A percentile compares a stretch with the other conserved stretches of the same genome.
Evolutionary conservation across 306 rosid species (phyloP).

Genomic region (Cucumis cinereus): DNA sequence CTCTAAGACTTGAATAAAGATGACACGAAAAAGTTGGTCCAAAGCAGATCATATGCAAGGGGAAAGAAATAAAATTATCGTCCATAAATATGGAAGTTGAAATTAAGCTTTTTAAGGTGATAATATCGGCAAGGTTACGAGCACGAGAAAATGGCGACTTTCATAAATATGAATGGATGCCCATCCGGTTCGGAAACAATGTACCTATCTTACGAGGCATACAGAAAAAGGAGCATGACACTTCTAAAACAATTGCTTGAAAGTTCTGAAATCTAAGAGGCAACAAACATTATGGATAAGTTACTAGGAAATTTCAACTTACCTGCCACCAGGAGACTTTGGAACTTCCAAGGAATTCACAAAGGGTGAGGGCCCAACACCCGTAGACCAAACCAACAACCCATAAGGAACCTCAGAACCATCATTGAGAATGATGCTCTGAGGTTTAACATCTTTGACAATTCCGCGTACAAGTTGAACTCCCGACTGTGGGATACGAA

Average conservation of each 20-base stretch:
- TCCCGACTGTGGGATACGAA: slow-evolving; percentile 69
- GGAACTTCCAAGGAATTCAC: slow-evolving; percentile 48
- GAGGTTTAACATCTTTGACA: slow-evolving; percentile 72
- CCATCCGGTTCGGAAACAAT: neutral
- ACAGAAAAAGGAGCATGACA: neutral
- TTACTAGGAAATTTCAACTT: neutral
- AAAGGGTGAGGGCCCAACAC: slow-evolving; percentile 88
- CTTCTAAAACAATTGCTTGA: neutral
- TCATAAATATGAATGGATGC: neutral
- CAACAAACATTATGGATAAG: neutral
- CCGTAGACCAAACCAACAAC: slow-evolving; percentile 91
- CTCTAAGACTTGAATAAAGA: neutral
- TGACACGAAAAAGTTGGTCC: neutral
- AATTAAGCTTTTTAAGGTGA: neutral
- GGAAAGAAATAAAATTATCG: neutral
- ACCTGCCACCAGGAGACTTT: slow-evolving; percentile 98
- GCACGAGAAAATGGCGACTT: neutral
- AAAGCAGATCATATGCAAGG: neutral
- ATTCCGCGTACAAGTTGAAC: slow-evolving; percentile 81
- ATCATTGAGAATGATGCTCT: slow-evolving; percentile 66
- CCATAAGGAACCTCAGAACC: slow-evolving; percentile 96
- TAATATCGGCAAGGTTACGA: neutral
- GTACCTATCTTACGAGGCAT: neutral
- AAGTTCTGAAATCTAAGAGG: neutral
- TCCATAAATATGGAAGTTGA: neutral